Evolutionary conservation across 2,329 filamentous ascomycete genomes (phyloP).

Genomic region (Aaosphaeria pasadenensis): DNA sequence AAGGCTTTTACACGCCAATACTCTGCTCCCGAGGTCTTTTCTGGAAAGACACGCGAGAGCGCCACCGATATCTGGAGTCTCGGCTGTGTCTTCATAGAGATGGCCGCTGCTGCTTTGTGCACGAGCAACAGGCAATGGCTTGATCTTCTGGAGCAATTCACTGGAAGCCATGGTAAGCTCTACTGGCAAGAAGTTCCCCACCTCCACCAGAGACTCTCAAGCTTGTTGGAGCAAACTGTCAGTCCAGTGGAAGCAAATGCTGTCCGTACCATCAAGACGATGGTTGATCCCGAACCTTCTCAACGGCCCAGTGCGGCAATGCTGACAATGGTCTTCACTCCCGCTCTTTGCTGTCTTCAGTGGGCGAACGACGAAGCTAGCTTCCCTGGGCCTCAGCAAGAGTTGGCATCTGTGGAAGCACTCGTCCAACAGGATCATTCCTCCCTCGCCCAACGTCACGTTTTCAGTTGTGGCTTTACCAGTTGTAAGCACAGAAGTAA

Average conservation of each 20-base stretch:
- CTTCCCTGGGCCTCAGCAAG: slow-evolving; percentile 32
- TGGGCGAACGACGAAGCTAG: slow-evolving; percentile 33
- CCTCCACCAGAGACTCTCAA: slow-evolving; percentile 23
- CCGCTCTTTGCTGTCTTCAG: slow-evolving; percentile 35
- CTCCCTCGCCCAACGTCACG: slow-evolving; percentile 2
- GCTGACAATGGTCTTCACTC: slow-evolving; percentile 31
- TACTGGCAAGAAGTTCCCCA: slow-evolving; percentile 34
- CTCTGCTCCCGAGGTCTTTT: slow-evolving; percentile 32
- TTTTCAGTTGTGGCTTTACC: slow-evolving; percentile 4
- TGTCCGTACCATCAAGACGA: slow-evolving; percentile 26
- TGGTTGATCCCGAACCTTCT: slow-evolving; percentile 26
- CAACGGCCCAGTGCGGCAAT: slow-evolving; percentile 28
- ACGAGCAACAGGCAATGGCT: slow-evolving; percentile 21
- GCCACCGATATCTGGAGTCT: slow-evolving; percentile 86
- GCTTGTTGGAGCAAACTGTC: slow-evolving; percentile 15
- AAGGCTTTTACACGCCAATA: slow-evolving; percentile 33
- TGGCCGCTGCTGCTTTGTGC: slow-evolving; percentile 56
- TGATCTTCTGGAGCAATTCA: slow-evolving; percentile 25
- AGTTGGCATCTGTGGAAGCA: slow-evolving; percentile 22
- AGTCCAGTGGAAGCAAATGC: slow-evolving; percentile 20
- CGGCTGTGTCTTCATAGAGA: slow-evolving; percentile 93
- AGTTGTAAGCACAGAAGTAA: slow-evolving; percentile 5
- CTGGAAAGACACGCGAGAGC: slow-evolving; percentile 23
- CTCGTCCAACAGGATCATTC: slow-evolving; percentile 15
- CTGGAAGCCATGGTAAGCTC: slow-evolving; percentile 27